Evolutionary conservation across 768 basidiomycete genomes (phyloP), one percentile per base, ranked within the genome.

Genomic region (Flagelloscypha sp.): DNA sequence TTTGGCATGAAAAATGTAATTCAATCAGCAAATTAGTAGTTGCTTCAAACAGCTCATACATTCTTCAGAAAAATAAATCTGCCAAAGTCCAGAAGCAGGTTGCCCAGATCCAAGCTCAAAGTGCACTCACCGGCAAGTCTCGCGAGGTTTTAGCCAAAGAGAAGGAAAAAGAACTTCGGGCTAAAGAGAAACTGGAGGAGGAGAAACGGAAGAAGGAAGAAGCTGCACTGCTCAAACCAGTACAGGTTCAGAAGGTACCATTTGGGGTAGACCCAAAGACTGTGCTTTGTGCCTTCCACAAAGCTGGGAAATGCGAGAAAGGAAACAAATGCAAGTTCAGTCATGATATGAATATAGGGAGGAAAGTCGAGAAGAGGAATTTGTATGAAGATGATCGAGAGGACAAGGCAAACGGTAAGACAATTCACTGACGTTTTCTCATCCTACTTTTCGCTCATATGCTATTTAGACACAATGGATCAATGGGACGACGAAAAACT

Each of bases 221-320:
- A 46, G 84, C 85, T 2, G 82, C 78, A 16, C 59, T 95, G 45
- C 67, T 93, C 50, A 80, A 82, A 50, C 82, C 87, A 30, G 79
- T 80, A 33, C 80, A 85, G 53, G 52, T 64, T 33, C 88, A 90
- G 66, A 90, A 86, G 54, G 72, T 98, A 27, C 88, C 94, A 0
- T 89, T 94, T 40, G 94, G 94, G 16, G 89, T 92, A 30, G 93
- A 98, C 59, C 94, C 93, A 18, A 97, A 95, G 71, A 90, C 87
- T 10, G 65, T 98, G 22, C 66, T 98, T 22, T 98, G 95, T 55
- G 81, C 72, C 18, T 97, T 81, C 66, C 92, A 70, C 71, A 97
- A 97, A 62, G 82, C 85, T 9, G 93, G 94, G 3, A 70, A 62
- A 33, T 99, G 94, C 53, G 90, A 94, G 17, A 98, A 97, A 68